Evolutionary conservation across 2,329 filamentous ascomycete species (phyloP).

Genomic region (Hypoxylon sp.): DNA sequence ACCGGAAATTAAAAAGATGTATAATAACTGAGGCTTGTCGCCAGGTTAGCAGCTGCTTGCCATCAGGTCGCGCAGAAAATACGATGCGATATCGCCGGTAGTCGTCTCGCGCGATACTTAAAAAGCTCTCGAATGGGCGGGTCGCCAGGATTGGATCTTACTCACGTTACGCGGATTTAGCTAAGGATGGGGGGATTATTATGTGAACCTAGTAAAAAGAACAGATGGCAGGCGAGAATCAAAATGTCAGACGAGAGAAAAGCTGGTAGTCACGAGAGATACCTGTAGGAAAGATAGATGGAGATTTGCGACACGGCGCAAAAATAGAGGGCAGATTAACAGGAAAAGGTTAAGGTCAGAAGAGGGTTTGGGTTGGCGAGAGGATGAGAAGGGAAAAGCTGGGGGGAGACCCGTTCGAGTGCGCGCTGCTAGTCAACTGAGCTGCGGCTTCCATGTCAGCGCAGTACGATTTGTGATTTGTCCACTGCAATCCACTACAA

Average conservation of each 20-base stretch:
- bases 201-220: conserved; percentile 16
- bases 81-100: conserved; percentile 39
- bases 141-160: conserved; percentile 43
- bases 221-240: conserved; percentile 19
- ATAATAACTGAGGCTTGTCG: conserved; percentile 36
- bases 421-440: conserved; percentile 21
- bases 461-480: conserved; percentile 24
- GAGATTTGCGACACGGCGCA: conserved; percentile 41
- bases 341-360: conserved; percentile 37
- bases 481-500: conserved; percentile 5
- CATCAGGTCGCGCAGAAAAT: conserved; percentile 38
- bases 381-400: conserved; percentile 30
- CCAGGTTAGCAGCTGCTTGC: conserved; percentile 42
- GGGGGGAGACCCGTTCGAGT: conserved; percentile 33
- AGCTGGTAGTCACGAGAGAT: conserved; percentile 25
- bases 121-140: conserved; percentile 38
- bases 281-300: conserved; percentile 26
- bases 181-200: conserved; percentile 22
- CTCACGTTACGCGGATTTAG: conserved; percentile 42
- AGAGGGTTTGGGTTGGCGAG: conserved; percentile 27
- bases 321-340: conserved; percentile 37
- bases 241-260: conserved; percentile 16
- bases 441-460: conserved; percentile 30
- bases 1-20: conserved; percentile 35
- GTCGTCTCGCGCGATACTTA: conserved; percentile 41